Evolutionary conservation across 2,329 filamentous ascomycete genomes (phyloP).

Genomic region (Microsporum audouinii): DNA sequence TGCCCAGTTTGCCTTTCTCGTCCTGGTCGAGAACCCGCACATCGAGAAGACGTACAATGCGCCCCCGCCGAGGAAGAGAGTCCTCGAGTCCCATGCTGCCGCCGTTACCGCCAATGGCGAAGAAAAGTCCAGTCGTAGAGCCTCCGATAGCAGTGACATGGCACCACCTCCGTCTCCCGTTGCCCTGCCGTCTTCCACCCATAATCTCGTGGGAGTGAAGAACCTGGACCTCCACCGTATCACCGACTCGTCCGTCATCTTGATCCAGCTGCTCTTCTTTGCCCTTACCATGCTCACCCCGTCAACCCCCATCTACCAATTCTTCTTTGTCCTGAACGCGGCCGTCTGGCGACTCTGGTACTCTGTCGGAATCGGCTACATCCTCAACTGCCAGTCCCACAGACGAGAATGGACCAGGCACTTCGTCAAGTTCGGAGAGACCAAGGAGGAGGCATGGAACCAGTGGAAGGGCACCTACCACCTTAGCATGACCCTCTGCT

Average conservation of each 20-base stretch:
- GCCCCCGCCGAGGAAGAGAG: slow-evolving; percentile 56
- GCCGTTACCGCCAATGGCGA: slow-evolving; percentile 17
- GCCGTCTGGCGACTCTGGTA: slow-evolving; percentile 83
- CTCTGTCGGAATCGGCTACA: slow-evolving; percentile 70
- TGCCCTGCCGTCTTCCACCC: slow-evolving; percentile 54
- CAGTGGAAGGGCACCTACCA: slow-evolving; percentile 98
- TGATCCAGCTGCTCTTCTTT: slow-evolving; percentile 66
- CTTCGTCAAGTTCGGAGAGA: slow-evolving; percentile 94
- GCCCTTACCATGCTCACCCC: slow-evolving; percentile 65
- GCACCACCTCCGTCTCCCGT: slow-evolving; percentile 32
- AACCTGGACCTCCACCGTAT: slow-evolving; percentile 84
- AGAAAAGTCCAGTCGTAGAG: slow-evolving; percentile 21
- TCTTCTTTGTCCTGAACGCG: slow-evolving; percentile 70
- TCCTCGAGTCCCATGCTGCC: slow-evolving; percentile 21
- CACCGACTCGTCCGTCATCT: slow-evolving; percentile 68
- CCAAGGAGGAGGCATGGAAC: slow-evolving; percentile 79
- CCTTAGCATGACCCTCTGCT: slow-evolving; percentile 80
- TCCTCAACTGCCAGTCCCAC: slow-evolving; percentile 75
- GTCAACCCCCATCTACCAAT: slow-evolving; percentile 61
- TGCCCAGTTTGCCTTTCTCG: slow-evolving; percentile 86
- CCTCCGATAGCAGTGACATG: slow-evolving; percentile 26
- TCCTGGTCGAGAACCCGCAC: slow-evolving; percentile 87
- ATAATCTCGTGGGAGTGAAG: slow-evolving; percentile 68
- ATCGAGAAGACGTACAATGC: slow-evolving; percentile 97
- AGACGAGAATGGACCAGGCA: slow-evolving; percentile 93